These are phyloP conservation scores for Fraxinus quadrangulata DNA, from an alignment of 257 asterid genomes.

Conservation along the genomic window DNA sequence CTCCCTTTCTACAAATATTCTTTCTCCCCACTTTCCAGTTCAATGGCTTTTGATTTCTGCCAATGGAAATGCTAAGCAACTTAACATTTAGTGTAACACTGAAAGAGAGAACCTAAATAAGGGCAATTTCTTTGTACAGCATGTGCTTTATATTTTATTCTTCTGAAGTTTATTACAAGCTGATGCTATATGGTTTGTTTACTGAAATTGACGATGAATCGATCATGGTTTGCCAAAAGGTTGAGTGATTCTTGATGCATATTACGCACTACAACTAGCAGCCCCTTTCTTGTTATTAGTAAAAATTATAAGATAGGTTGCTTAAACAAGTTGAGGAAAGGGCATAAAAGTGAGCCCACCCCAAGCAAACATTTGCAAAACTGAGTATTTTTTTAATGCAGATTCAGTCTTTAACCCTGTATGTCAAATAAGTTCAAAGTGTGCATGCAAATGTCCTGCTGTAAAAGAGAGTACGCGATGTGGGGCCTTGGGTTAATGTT, in stretches of 20 bases:
- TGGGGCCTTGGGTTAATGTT: background rate
- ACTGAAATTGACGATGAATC: background rate
- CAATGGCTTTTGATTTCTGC: background rate
- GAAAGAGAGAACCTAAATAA: too few species aligned
- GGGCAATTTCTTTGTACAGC: background rate
- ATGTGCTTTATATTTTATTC: background rate
- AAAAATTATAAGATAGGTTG: slow-evolving; percentile 5
- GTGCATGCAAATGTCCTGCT: background rate
- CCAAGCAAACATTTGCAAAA: background rate
- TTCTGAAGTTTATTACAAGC: background rate
- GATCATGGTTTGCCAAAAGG: background rate
- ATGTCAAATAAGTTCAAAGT: background rate
- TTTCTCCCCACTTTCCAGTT: background rate
- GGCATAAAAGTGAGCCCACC: background rate
- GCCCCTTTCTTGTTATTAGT: background rate
- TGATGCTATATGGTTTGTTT: background rate
- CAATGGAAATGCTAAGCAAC: background rate
- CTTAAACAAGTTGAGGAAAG: slow-evolving; percentile 2
- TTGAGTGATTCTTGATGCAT: background rate
- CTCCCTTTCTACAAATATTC: background rate
- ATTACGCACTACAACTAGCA: background rate
- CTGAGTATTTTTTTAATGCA: background rate
- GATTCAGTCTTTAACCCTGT: background rate
- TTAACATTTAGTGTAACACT: too few species aligned
- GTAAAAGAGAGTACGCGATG: background rate